Base-by-base conservation (phyloP, 2,329 filamentous ascomycete genomes). In the Fusarium neocosmosporiellum region DNA sequence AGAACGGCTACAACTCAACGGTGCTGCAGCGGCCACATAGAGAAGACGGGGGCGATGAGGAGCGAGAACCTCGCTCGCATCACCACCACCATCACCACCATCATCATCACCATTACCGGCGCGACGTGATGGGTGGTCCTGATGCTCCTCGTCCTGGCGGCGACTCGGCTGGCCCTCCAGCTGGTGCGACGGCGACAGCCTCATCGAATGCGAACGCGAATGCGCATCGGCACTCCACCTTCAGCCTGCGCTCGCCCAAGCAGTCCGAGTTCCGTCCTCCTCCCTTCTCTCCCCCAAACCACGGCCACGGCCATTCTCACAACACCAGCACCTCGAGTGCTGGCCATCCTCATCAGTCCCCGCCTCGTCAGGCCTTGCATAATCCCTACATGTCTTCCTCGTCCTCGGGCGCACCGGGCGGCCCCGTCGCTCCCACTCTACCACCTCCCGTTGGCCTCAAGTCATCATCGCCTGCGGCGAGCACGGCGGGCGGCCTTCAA, bases 181-280 rank as follows among this genome's bases (percentile, higher is more conserved):
- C 67, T 67, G 70, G 67, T 61, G 66, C 74, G 66, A 59, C 69
- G 62, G 69, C 71, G 64, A 75, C 74, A 59, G 61, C 69, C 65
- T 65, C 73, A 72, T 74, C 72, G 39, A 73, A 72, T 55, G 64
- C 64, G 59, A 70, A 60, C 77, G 72, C 78, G 78, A 76, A 72
- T 77, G 73, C 77, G 74, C 80, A 83, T 73, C 82, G 81, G 71
- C 84, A 84, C 76, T 82, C 84, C 67, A 79, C 79, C 80, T 87
- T 88, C 79, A 85, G 80, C 78, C 80, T 87, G 79, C 84, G 86
- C 78, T 88, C 86, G 67, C 86, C 86, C 70, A 84, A 85, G 57
- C 84, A 84, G 69, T 69, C 82, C 72, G 84, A 86, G 72, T 85
- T 82, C 61, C 80, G 80, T 70, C 72, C 78, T 60, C 76, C 77